A percentile compares a stretch with the other conserved stretches of the same genome.
phyloP scores from a whole-genome alignment of 1,139 yeast genomes.

The Kodamaea plutei region DNA sequence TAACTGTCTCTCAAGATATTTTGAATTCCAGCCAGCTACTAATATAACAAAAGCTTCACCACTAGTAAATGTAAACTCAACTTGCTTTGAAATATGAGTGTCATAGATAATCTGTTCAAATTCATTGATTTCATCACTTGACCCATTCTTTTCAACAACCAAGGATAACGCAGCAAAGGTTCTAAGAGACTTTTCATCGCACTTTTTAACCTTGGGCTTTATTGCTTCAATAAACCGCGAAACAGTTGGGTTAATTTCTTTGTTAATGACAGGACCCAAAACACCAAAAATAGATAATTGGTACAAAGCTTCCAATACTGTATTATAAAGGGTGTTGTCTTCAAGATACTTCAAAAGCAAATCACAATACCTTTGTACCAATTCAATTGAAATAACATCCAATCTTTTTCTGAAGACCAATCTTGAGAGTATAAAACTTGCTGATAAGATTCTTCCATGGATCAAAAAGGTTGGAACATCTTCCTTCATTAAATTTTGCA shows the following conservation, averaged over 20 bases:
- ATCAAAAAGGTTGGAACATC: conserved; percentile 15
- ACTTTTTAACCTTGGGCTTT: conserved; percentile 45
- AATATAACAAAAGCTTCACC: conserved; percentile 81
- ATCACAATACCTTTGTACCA: conserved; percentile 15
- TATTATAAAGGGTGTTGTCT: conserved; percentile 20
- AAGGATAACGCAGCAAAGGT: conserved; percentile 55
- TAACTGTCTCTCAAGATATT: conserved; percentile 44
- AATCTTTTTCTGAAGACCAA: conserved; percentile 38
- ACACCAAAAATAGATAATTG: conserved; percentile 63
- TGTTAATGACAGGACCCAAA: conserved; percentile 25
- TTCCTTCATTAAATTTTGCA: conserved; percentile 10
- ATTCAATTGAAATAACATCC: conserved; percentile 15
- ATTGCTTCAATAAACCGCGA: conserved; percentile 28
- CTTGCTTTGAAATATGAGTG: conserved; percentile 62
- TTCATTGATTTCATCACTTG: conserved; percentile 16
- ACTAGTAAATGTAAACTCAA: conserved; percentile 68
- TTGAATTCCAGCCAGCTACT: conserved; percentile 76
- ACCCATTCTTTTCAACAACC: conserved; percentile 22
- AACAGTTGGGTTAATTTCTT: conserved; percentile 14
- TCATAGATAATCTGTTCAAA: conserved; percentile 50
- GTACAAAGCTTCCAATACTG: conserved; percentile 44
- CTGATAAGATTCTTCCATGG: conserved; percentile 30
- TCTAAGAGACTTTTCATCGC: conserved; percentile 58
- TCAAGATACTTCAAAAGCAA: conserved; percentile 16
- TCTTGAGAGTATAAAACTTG: conserved; percentile 52